phyloP scores from a whole-genome alignment of 208 protist genomes.

The Trypanosoma melophagium region DNA sequence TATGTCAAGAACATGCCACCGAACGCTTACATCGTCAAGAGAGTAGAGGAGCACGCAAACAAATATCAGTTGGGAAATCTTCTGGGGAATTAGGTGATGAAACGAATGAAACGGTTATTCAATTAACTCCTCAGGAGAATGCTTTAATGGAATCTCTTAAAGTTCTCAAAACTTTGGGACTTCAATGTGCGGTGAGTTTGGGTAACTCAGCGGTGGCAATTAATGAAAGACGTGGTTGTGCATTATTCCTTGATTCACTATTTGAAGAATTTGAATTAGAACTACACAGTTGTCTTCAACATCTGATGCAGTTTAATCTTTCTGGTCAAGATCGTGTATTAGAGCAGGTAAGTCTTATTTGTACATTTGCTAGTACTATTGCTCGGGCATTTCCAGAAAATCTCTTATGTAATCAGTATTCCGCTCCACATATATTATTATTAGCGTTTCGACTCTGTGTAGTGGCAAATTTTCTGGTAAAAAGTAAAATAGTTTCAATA shows the following conservation, averaged over 20 bases:
- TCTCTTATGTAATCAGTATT: conserved; percentile 17
- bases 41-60: conserved; percentile 4
- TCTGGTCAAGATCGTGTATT: conserved; percentile 24
- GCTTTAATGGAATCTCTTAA: conserved; percentile 34
- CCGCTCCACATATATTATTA: conserved; percentile 2
- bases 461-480: conserved; percentile 19
- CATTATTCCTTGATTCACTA: conserved; percentile 30
- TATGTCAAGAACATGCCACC: conserved; percentile 19
- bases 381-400: conserved; percentile 32
- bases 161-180: conserved; percentile 40
- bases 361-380: conserved; percentile 39
- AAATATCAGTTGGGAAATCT: neutral
- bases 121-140: conserved; percentile 31
- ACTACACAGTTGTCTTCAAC: conserved; percentile 23
- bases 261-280: conserved; percentile 29
- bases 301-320: conserved; percentile 3
- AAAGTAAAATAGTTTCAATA: neutral
- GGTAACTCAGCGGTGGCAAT: conserved; percentile 16
- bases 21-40: conserved; percentile 26
- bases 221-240: conserved; percentile 29
- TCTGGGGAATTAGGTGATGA: conserved; percentile 23
- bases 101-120: conserved; percentile 16
- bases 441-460: conserved; percentile 29
- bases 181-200: conserved; percentile 42
- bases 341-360: conserved; percentile 44